phyloP scores from a whole-genome alignment of 495 filamentous ascomycete species.

The Lichenothelia convexa region DNA sequence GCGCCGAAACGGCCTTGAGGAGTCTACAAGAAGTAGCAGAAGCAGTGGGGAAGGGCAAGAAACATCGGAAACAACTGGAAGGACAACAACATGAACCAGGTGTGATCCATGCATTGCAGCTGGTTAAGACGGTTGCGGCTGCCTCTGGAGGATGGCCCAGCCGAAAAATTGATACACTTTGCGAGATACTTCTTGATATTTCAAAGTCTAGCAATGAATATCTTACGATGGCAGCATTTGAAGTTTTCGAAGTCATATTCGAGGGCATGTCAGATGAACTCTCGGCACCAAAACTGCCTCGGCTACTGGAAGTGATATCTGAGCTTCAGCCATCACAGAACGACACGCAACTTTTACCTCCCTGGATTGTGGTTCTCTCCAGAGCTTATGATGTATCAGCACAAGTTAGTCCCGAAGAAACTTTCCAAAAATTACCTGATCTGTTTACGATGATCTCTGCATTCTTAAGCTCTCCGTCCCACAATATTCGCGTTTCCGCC shows the following conservation, averaged over 20 bases:
- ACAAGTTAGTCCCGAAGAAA: slow-evolving; percentile 67
- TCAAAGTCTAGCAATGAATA: slow-evolving; percentile 80
- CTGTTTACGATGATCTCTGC: slow-evolving; percentile 57
- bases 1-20: slow-evolving; percentile 70
- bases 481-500: slow-evolving; percentile 82
- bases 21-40: slow-evolving; percentile 53
- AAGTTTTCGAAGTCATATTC: slow-evolving; percentile 93
- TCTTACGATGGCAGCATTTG: slow-evolving; percentile 87
- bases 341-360: slow-evolving; percentile 80
- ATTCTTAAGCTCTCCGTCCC: slow-evolving; percentile 70
- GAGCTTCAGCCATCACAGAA: slow-evolving; percentile 78
- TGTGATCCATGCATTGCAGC: slow-evolving; percentile 76
- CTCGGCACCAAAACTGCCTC: slow-evolving; percentile 72
- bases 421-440: slow-evolving; percentile 69
- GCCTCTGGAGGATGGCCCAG: slow-evolving; percentile 93
- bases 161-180: slow-evolving; percentile 79
- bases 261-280: slow-evolving; percentile 72
- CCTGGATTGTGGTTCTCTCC: slow-evolving; percentile 90
- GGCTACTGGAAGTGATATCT: slow-evolving; percentile 67
- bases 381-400: slow-evolving; percentile 86
- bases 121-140: slow-evolving; percentile 70
- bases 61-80: slow-evolving; percentile 30
- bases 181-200: slow-evolving; percentile 72
- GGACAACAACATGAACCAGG: slow-evolving; percentile 51
- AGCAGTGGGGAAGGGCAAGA: slow-evolving; percentile 46